Percentiles rank a stretch among this genome's conserved stretches.
phyloP scores from a whole-genome alignment of 495 filamentous ascomycete genomes.

The Staphylotrichum tortipilum region DNA sequence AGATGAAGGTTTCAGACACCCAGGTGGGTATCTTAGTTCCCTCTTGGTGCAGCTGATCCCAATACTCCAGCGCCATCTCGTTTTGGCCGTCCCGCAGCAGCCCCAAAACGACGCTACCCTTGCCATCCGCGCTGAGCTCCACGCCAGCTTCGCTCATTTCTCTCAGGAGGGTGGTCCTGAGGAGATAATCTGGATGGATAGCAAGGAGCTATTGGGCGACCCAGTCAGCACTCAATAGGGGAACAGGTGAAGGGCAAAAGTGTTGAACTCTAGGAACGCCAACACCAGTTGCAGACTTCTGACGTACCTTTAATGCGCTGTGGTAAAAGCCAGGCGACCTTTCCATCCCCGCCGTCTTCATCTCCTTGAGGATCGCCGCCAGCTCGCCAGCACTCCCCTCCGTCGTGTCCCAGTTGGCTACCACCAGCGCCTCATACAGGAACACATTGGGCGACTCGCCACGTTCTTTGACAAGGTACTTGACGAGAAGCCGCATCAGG shows the following conservation, averaged over 20 bases:
- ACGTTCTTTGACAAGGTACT: conserved; percentile 52
- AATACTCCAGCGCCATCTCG: conserved; percentile 68
- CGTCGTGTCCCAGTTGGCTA: conserved; percentile 55
- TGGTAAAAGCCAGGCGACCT: conserved; percentile 61
- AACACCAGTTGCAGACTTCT: too few species aligned
- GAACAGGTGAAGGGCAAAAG: background rate
- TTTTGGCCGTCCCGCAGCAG: conserved; percentile 70
- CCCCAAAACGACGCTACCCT: conserved; percentile 60
- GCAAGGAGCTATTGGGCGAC: conserved; percentile 51
- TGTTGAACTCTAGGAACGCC: too few species aligned
- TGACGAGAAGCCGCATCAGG: conserved; percentile 34
- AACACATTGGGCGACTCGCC: conserved; percentile 53
- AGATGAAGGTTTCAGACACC: conserved; percentile 68
- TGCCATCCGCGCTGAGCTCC: conserved; percentile 52
- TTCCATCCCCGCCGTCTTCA: conserved; percentile 51
- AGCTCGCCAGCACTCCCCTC: conserved; percentile 58
- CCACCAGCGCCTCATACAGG: conserved; percentile 66
- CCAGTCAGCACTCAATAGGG: background rate
- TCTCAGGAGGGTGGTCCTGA: conserved; percentile 60
- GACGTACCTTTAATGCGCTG: conserved; percentile 56
- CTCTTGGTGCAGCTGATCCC: conserved; percentile 56
- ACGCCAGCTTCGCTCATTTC: conserved; percentile 63
- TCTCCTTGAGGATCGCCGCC: conserved; percentile 55
- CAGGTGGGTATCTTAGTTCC: conserved; percentile 52
- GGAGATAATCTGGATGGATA: conserved; percentile 76